Conservation (phyloP, 805 yeast genomes). For the Candida golubevii region DNA sequence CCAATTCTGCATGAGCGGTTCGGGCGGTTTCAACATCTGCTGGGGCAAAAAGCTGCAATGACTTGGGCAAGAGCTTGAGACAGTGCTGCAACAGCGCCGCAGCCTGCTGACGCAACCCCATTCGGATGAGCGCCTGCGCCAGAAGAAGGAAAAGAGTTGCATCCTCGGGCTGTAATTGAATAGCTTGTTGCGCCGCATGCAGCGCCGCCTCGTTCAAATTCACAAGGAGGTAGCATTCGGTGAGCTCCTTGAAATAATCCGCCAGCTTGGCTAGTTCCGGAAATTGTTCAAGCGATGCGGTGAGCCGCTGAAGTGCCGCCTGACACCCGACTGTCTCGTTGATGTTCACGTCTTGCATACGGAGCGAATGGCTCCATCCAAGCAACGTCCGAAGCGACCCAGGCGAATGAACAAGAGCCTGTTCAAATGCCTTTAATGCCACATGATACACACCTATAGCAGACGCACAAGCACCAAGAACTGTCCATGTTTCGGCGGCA, state of each 20-base stretch:
- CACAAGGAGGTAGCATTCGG: conserved; percentile 46
- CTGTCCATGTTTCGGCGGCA: conserved; percentile 42
- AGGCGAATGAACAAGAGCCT: conserved; percentile 41
- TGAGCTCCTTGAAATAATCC: conserved; percentile 44
- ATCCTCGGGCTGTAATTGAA: conserved; percentile 36
- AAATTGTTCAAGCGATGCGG: conserved; percentile 32
- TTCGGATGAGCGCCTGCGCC: conserved; percentile 46
- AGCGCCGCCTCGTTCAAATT: conserved; percentile 52
- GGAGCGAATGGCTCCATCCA: conserved; percentile 40
- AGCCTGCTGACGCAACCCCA: conserved; percentile 44
- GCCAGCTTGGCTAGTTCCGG: conserved; percentile 38
- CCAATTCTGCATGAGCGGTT: conserved; percentile 52
- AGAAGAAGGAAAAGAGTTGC: conserved; percentile 45
- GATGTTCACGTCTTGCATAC: conserved; percentile 34
- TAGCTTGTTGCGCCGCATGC: conserved; percentile 41
- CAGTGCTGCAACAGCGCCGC: conserved; percentile 44
- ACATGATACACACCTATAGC: conserved; percentile 34
- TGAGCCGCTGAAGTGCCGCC: conserved; percentile 38
- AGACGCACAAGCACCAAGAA: conserved; percentile 45
- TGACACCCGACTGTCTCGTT: conserved; percentile 39
- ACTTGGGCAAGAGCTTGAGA: conserved; percentile 37
- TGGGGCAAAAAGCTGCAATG: conserved; percentile 21
- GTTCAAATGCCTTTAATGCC: conserved; percentile 43
- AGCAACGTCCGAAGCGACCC: conserved; percentile 36
- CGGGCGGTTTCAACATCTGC: conserved; percentile 46